Percentiles rank a stretch among this genome's conserved stretches.
Evolutionary conservation across 768 basidiomycete genomes (phyloP).

Genomic region (Serendipita sp.): DNA sequence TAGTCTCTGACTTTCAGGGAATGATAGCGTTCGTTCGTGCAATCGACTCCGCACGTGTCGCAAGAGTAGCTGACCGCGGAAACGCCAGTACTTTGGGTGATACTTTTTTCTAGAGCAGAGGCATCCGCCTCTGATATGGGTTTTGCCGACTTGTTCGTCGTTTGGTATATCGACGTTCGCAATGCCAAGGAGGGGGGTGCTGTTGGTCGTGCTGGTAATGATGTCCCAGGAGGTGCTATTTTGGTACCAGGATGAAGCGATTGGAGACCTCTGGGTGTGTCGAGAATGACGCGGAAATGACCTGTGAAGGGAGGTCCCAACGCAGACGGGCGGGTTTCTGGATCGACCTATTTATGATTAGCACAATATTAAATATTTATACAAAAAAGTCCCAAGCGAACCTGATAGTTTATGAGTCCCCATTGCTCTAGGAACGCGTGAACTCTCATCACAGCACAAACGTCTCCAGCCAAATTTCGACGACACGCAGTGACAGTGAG

Average conservation of each 20-base stretch:
- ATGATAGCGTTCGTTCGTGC: conserved; percentile 76
- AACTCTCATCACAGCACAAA: conserved; percentile 96
- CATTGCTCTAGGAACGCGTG: conserved; percentile 98
- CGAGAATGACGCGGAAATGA: conserved; percentile 94
- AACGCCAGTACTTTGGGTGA: conserved; percentile 21
- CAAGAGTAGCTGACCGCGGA: conserved; percentile 46
- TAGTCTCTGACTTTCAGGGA: conserved; percentile 85
- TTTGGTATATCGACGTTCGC: conserved; percentile 76
- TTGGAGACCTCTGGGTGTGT: conserved; percentile 89
- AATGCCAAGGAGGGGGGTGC: conserved; percentile 70
- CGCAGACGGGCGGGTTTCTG: conserved; percentile 84
- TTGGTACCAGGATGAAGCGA: conserved; percentile 78
- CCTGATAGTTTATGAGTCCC: conserved; percentile 98
- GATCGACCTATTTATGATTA: conserved; percentile 59
- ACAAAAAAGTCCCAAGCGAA: conserved; percentile 21
- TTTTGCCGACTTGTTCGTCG: conserved; percentile 67
- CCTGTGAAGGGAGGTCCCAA: conserved; percentile 96
- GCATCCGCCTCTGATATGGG: conserved; percentile 56
- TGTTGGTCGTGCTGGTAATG: conserved; percentile 26
- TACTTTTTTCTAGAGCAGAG: conserved; percentile 34
- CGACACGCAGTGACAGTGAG: conserved; percentile 94
- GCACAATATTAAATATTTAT: not conserved
- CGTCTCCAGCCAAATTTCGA: conserved; percentile 91
- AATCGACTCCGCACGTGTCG: conserved; percentile 91
- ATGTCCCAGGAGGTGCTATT: conserved; percentile 25